Evolutionary conservation across 2,329 filamentous ascomycete species (phyloP).

Genomic region (Fusarium torreyae): DNA sequence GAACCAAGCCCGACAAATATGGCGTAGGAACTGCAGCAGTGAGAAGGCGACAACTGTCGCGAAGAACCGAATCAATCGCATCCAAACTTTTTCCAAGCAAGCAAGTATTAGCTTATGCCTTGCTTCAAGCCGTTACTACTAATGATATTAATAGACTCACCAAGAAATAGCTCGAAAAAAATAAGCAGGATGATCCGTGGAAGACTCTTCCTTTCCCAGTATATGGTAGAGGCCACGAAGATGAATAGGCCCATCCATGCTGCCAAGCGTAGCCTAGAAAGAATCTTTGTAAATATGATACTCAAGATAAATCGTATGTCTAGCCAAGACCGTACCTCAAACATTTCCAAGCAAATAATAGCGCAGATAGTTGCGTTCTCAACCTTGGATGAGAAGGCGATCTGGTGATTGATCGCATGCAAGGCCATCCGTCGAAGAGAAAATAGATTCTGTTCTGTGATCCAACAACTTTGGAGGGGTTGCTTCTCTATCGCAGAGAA

Average conservation of each 20-base stretch:
- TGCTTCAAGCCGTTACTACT: neutral
- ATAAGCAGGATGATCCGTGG: neutral
- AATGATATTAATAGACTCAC: neutral
- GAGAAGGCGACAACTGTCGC: neutral
- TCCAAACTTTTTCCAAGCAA: neutral
- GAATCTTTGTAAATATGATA: neutral
- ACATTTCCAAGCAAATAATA: constrained; percentile 3
- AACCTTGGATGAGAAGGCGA: neutral
- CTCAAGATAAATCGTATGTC: neutral
- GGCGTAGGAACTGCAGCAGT: neutral
- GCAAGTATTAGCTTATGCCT: neutral
- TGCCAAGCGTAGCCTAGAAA: neutral
- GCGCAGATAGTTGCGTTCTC: neutral
- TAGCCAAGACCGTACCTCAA: neutral
- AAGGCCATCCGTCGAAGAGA: neutral
- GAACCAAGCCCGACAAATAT: neutral
- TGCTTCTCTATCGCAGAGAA: neutral
- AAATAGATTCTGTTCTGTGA: neutral
- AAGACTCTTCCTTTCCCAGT: neutral
- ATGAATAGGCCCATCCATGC: constrained; percentile 1
- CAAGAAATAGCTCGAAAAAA: neutral
- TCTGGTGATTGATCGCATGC: neutral
- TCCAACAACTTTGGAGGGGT: neutral
- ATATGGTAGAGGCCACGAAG: constrained; percentile 2
- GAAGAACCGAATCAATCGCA: neutral